Conservation (phyloP, 2,329 filamentous ascomycete species). For the Epichloe brachyelytri region DNA sequence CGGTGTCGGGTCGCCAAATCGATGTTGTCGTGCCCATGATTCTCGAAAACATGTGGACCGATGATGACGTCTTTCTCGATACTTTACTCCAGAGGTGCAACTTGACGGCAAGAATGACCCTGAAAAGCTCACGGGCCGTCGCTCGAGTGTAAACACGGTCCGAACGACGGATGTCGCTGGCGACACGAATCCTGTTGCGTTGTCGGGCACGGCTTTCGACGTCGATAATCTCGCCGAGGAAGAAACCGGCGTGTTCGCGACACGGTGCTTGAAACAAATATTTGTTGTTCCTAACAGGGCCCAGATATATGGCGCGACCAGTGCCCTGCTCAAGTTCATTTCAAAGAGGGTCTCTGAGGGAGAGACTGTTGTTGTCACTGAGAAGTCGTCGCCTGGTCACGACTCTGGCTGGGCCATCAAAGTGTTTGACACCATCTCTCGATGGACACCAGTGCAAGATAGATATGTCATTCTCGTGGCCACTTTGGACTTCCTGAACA, state of each 20-base stretch:
- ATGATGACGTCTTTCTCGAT: constrained; percentile 56
- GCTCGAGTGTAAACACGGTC: constrained; percentile 70
- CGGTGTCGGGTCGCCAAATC: constrained; percentile 64
- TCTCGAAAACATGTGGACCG: constrained; percentile 72
- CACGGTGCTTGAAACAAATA: constrained; percentile 77
- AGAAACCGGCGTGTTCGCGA: constrained; percentile 70
- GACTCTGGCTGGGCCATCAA: constrained; percentile 67
- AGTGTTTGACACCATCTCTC: constrained; percentile 65
- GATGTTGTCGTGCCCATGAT: constrained; percentile 72
- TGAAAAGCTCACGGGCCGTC: constrained; percentile 49
- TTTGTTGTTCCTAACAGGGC: constrained; percentile 70
- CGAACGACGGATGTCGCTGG: constrained; percentile 48
- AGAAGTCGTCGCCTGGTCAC: constrained; percentile 25
- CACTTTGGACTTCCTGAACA: constrained; percentile 62
- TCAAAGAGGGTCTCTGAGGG: constrained; percentile 41
- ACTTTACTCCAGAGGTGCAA: constrained; percentile 54
- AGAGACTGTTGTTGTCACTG: constrained; percentile 38
- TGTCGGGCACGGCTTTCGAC: constrained; percentile 72
- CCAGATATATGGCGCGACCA: constrained; percentile 68
- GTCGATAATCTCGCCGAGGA: constrained; percentile 84
- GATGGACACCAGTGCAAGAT: constrained; percentile 88
- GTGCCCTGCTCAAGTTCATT: constrained; percentile 63
- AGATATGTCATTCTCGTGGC: constrained; percentile 82
- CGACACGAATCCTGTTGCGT: constrained; percentile 55
- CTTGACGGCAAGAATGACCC: constrained; percentile 55